Evolutionary conservation across 352 stramenopile genomes (phyloP).

Genomic region (Globisporangium cystogenes): DNA sequence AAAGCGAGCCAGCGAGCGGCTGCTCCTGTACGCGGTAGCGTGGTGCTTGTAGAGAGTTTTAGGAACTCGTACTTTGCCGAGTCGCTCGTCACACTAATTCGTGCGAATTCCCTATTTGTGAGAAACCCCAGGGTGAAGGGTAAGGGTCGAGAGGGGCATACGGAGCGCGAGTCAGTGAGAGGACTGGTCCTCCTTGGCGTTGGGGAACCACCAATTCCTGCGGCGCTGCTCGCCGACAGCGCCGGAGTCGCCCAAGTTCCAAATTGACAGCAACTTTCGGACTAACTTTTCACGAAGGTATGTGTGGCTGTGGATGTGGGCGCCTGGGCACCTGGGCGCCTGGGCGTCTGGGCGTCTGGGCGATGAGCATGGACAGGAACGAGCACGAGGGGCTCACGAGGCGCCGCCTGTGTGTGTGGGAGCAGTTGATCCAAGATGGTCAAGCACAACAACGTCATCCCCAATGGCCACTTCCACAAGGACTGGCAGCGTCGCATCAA

Average conservation of each 20-base stretch:
- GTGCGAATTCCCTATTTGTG: neutral
- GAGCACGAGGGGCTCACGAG: constrained; percentile 2
- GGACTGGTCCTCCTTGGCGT: constrained; percentile 71
- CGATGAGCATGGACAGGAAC: no score
- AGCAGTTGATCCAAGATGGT: constrained; percentile 89
- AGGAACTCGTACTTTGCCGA: neutral
- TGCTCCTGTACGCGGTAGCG: no score
- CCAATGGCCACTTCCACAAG: constrained; percentile 99
- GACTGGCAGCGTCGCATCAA: constrained; percentile 98
- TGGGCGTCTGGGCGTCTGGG: no score
- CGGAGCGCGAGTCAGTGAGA: constrained; percentile 46
- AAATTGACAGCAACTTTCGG: constrained; percentile 89
- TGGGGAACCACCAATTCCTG: constrained; percentile 84
- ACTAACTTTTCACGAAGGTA: constrained; percentile 74
- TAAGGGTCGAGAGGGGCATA: constrained; percentile 37
- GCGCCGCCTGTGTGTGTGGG: neutral
- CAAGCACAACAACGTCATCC: constrained; percentile 99
- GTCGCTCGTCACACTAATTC: neutral
- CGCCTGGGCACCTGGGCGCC: no score
- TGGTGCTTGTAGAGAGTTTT: no score
- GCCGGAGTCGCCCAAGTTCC: constrained; percentile 69
- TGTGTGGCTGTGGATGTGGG: neutral
- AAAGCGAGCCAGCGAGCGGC: neutral
- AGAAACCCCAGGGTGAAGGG: constrained; percentile 7
- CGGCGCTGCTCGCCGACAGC: constrained; percentile 17